Base-by-base conservation (phyloP, 768 basidiomycete species). In the Mycena vulgaris region DNA sequence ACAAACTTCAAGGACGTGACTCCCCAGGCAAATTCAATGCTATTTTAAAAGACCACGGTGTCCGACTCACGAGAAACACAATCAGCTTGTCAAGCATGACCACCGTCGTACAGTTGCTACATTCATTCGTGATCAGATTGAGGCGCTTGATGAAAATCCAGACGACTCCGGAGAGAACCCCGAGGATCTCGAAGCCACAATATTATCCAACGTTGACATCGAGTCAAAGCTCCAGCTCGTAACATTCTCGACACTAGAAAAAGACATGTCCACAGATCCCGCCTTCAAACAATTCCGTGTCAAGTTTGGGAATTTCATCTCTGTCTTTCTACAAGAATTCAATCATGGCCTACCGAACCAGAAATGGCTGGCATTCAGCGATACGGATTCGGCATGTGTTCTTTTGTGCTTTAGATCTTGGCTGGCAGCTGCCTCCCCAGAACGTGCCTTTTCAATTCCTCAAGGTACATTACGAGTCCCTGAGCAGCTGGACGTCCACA, bases 11-110 rank as follows among this genome's bases (percentile, higher is more conserved):
- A n/a, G 31, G 31, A 77, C 27, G 63, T 77, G 30, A 67, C 70
- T 10, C 11, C 55, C 0, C 75, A 75, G 63, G 76, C 71, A 21
- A 25, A n/a, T 33, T 31, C 27, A 21, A 47, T 13, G n/a, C 35
- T 7, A 7, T 37, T 37, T 37, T 37, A 6, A 14, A 14, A 7
- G 35, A 6, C 35, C 6, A 14, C 9, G 17, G 5, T 42, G 7
- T 8, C 5, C 19, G 23, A 47, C 7, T 23, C 23, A 47, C n/a
- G n/a, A n/a, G n/a, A 37, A 6, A 27, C n/a, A n/a, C n/a, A 17
- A 25, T 7, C 31, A 65, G 64, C 55, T 66, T 0, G 47, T 30
- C 23, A 66, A 58, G 21, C 56, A 58, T 14, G 55, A 58, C 30
- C 64, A 66, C 17, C 55, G 64, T 10, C 56, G 64, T 4, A 31